A percentile compares a stretch with the other conserved stretches of the same genome.
Conservation (phyloP, 129 eudicot genomes). For the Pulicaria dysenterica region DNA sequence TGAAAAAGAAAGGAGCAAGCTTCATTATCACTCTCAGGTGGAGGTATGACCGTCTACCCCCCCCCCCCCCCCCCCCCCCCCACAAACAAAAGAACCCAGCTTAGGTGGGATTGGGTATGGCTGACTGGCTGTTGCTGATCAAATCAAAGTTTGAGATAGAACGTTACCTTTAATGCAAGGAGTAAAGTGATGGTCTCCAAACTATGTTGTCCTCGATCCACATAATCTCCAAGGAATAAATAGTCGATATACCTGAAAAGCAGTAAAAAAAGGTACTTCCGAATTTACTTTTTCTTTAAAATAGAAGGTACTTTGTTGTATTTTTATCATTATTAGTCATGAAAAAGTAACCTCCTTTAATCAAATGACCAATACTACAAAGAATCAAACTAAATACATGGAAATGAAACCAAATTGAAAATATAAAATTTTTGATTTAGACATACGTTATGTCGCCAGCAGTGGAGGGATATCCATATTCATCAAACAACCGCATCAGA, state of each 20-base stretch:
- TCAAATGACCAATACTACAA: neutral
- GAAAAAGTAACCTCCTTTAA: neutral
- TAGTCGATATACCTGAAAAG: constrained; percentile 87
- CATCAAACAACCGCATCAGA: constrained; percentile 92
- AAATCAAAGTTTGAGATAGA: constrained; percentile 16
- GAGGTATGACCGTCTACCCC: too few relatives aligned
- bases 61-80: too few relatives aligned
- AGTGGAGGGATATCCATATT: constrained; percentile 97
- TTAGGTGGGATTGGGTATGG: too few relatives aligned
- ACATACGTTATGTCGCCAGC: constrained; percentile 97
- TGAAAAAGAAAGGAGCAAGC: constrained; percentile 26
- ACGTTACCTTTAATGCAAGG: constrained; percentile 84
- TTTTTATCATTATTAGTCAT: too few relatives aligned
- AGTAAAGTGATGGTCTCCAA: constrained; percentile 94
- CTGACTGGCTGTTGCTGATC: neutral
- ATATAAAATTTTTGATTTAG: constrained; percentile 2
- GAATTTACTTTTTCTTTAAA: neutral
- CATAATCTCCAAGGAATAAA: constrained; percentile 94
- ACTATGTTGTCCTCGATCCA: constrained; percentile 99
- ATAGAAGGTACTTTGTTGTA: too few relatives aligned
- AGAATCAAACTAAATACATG: neutral
- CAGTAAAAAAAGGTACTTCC: neutral
- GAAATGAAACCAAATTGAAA: neutral
- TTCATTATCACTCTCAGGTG: neutral
- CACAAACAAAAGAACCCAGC: too few relatives aligned